A percentile compares a stretch with the other conserved stretches of the same genome.
phyloP scores from a whole-genome alignment of 192 early-diverging fungal genomes.

The Entomortierella chlamydospora region DNA sequence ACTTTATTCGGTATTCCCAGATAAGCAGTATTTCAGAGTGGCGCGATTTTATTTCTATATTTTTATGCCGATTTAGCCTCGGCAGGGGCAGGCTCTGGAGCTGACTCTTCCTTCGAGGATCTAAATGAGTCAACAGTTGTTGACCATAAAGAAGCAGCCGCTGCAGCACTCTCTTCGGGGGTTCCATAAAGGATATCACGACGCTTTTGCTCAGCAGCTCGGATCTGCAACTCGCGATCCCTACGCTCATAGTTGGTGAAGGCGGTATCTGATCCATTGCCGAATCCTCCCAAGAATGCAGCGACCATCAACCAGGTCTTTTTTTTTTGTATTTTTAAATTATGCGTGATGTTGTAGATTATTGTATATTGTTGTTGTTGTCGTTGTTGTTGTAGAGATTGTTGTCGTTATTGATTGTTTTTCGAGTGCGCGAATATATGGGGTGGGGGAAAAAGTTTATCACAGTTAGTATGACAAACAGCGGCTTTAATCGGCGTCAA shows the following conservation, averaged over 20 bases:
- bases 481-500: no score
- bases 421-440: no score
- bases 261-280: constrained; percentile 42
- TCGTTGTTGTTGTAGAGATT: no score
- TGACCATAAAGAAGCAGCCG: constrained; percentile 16
- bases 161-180: neutral
- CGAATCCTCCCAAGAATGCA: constrained; percentile 45
- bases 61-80: no score
- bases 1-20: no score
- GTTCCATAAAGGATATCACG: constrained; percentile 40
- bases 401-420: no score
- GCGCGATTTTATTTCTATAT: no score
- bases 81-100: no score
- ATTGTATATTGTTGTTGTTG: neutral
- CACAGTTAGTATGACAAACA: neutral
- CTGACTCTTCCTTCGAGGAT: no score
- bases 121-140: no score
- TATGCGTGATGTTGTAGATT: neutral
- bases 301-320: constrained; percentile 49
- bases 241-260: constrained; percentile 50
- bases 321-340: neutral
- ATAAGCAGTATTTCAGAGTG: no score
- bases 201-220: constrained; percentile 26
- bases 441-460: neutral
- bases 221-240: constrained; percentile 45